Evolutionary conservation across 2,329 filamentous ascomycete genomes (phyloP), one percentile per base, ranked within the genome.

Genomic region (Pseudohalonectria lignicola): DNA sequence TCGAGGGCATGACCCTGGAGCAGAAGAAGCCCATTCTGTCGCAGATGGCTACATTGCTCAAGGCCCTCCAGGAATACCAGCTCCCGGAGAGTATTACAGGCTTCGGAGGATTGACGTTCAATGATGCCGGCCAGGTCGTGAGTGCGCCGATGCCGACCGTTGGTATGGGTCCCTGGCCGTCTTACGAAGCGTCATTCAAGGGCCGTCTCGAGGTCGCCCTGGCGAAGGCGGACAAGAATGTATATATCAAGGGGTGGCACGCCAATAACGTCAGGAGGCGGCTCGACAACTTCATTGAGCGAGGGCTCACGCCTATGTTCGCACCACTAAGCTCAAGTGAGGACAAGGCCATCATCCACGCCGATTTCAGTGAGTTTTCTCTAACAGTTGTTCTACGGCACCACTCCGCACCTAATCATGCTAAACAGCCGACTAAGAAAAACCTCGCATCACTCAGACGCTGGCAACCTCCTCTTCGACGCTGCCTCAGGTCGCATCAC

Each of bases 21-120:
- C 31, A 53, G 29, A 53, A 55, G 42, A 45, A 43, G 18, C 28
- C 17, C n/a, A 51, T 57, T 28, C 39, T 58, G 15, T 43, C 46
- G 5, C 51, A 58, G 39, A 53, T 57, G 47, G 53, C 53, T 12
- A 25, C 38, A 17, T 29, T 60, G 13, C 44, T 60, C 32, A 51
- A 52, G 40, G 45, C 32, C 10, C 47, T 58, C 31, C 55, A 59
- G 43, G 45, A 49, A 26, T 57, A 47, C 45, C 20, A 46, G 42
- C 50, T 59, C 28, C 55, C 56, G 16, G 37, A 44, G n/a, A 54
- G 43, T 37, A 53, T 59, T 36, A 45, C 39, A 6, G 47, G 45
- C 16, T 55, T 47, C 32, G 55, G 56, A 12, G 56, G 56, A 7
- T 42, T 57, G 17, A 53, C 46, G 8, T 58, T 57, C 47, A 53